Evolutionary conservation across 768 basidiomycete species (phyloP), one percentile per base, ranked within the genome.

Genomic region (Tricholoma sp.): DNA sequence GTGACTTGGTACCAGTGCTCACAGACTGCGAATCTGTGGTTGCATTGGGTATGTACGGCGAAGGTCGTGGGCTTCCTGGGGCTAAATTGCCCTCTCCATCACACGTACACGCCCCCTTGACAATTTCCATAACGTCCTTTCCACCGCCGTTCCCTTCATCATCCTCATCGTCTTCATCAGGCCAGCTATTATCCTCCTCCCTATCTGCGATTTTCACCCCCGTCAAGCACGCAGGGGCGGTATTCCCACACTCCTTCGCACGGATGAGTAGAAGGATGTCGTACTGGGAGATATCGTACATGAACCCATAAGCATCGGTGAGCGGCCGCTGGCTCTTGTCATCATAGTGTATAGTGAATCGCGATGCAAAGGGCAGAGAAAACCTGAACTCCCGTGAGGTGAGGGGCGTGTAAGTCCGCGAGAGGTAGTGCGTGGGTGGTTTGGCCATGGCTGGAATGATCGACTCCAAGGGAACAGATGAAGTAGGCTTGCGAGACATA

Each of bases 271-370:
- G 72, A 22, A 92, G 76, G 24, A 89, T 78, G 63, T 95, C 93
- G 63, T 93, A 91, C 63, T 84, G 80, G 2, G 85, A 83, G 1
- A 93, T 81, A 61, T 94, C 91, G 58, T 94, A 94, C 70, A 94
- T 86, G 74, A 95, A 95, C 0, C 94, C 94, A 64, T 87, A 95
- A 5, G 91, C 84, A 59, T 95, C 94, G 18, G 91, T 92, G 56
- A 94, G 73, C 3, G 83, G 83, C 50, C 82, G 76, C 52, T 80
- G 78, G 56, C 72, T 78, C 61, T 78, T 76, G 34, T 83, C 81
- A 46, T 78, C 77, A 18, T 76, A 76, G 51, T 81, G 76, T 18
- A 78, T 71, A 16, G 72, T 77, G 62, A 81, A 83, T 39, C 79
- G 76, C 47, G 83, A 82, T 0, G 84, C 82, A 8, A 81, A 71